phyloP scores from a whole-genome alignment of 495 filamentous ascomycete species.

The Baudoinia panamericana region DNA sequence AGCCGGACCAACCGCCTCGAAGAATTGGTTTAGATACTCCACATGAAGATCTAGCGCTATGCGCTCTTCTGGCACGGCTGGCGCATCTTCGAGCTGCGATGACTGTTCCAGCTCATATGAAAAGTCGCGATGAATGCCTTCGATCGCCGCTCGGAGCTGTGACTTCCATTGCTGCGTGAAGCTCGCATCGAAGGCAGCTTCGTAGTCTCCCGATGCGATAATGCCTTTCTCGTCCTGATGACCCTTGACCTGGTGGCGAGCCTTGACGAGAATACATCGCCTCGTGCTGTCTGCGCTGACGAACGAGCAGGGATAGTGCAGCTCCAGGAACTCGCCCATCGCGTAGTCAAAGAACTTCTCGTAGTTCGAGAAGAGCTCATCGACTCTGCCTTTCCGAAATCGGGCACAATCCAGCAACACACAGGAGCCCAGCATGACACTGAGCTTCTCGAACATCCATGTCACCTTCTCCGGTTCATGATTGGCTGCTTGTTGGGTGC shows the following conservation, averaged over 20 bases:
- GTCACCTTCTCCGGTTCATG: conserved; percentile 20
- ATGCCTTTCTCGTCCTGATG: conserved; percentile 39
- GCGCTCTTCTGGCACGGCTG: conserved; percentile 17
- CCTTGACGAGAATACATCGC: conserved; percentile 34
- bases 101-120: conserved; percentile 18
- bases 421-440: conserved; percentile 42
- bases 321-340: conserved; percentile 37
- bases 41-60: conserved; percentile 29
- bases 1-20: conserved; percentile 20
- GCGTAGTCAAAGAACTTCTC: conserved; percentile 34
- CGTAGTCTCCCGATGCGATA: conserved; percentile 35
- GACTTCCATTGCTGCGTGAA: conserved; percentile 17
- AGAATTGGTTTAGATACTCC: conserved; percentile 23
- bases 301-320: conserved; percentile 38
- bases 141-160: conserved; percentile 14
- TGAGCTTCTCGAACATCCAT: conserved; percentile 35
- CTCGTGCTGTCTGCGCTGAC: conserved; percentile 21
- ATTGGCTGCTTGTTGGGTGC: conserved; percentile 26
- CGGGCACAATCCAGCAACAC: conserved; percentile 41
- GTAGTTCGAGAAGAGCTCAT: conserved; percentile 25
- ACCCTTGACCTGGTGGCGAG: conserved; percentile 35
- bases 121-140: conserved; percentile 27
- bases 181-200: conserved; percentile 31
- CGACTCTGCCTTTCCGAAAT: conserved; percentile 18
- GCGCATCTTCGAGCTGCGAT: conserved; percentile 10